Base-by-base conservation (phyloP, 345 rosid genomes). In the Litchi chinensis region DNA sequence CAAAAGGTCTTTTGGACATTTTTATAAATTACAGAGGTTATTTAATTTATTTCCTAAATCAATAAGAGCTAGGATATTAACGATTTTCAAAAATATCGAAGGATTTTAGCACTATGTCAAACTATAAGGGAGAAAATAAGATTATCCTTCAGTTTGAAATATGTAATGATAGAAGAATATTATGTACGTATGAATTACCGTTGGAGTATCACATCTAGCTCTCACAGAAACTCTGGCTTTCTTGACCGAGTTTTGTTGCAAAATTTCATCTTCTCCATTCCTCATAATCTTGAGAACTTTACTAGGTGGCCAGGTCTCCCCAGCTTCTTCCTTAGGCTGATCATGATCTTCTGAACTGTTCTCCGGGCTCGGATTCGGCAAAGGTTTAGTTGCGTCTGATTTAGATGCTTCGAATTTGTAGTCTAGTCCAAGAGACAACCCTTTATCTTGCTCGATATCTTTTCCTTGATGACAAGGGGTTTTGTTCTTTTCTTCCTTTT, bases 171-270 rank as follows among this genome's bases (percentile, higher is more conserved):
- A 32, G 37, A 32, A 1, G 37, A 3, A 32, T 32, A 32, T 1
- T 16, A 77, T 65, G 52, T n/a, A 22, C 26, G 52, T n/a, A 22
- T n/a, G 60, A 70, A 83, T 83, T 13, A 95, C 99, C 88, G 98
- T 95, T 4, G 97, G 93, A 16, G 96, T 87, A 39, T 93, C 93
- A 50, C 99, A 95, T 85, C 93, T 87, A 68, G 95, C 89, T 85
- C 97, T 82, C 50, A 95, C 98, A 32, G 90, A 93, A 87, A 95
- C 99, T 90, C 97, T 91, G 82, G 93, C 84, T 87, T 88, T 95
- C 89, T 95, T 95, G 39, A 81, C 85, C 2, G 90, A 84, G 77
- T 81, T 91, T 77, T 91, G 96, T 40, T 87, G 92, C 63, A 81
- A 81, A 65, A 70, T 75, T 79, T 91, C 96, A 28, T 86, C 92